A percentile compares a stretch with the other conserved stretches of the same genome.
These are phyloP conservation scores for Sphaerulina vaccinii DNA, from an alignment of 2,329 filamentous ascomycete species.

Conservation along the genomic window DNA sequence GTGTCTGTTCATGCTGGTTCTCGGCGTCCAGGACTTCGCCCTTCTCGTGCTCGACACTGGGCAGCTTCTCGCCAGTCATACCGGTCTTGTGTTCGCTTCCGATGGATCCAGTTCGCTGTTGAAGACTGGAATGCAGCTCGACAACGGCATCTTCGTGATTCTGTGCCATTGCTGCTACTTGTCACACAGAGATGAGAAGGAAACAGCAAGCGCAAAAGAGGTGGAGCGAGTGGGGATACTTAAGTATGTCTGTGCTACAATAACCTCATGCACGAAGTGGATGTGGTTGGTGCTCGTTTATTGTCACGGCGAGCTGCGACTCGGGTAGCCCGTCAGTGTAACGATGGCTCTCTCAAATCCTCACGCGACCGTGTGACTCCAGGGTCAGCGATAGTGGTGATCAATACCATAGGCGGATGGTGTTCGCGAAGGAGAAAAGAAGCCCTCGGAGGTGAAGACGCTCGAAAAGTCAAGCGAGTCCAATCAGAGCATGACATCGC, in stretches of 20 bases:
- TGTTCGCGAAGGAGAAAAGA: background rate
- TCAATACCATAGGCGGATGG: background rate
- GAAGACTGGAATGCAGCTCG: conserved; percentile 30
- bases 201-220: background rate
- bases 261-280: conserved; percentile 2
- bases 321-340: background rate
- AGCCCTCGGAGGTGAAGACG: too few species aligned
- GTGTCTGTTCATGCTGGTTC: conserved; percentile 23
- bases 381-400: background rate
- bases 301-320: conserved; percentile 2
- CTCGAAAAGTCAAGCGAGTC: background rate
- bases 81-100: conserved; percentile 19
- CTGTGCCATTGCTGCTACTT: conserved; percentile 23
- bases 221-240: background rate
- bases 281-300: background rate
- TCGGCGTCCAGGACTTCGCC: conserved; percentile 16
- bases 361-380: background rate
- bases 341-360: background rate
- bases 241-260: background rate
- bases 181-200: background rate
- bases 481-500: too few species aligned
- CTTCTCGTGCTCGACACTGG: conserved; percentile 19
- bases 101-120: conserved; percentile 22
- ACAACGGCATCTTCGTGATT: conserved; percentile 33
- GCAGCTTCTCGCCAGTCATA: conserved; percentile 25